A percentile compares a stretch with the other conserved stretches of the same genome.
These are phyloP conservation scores for Withania somnifera DNA, from an alignment of 305 asterid species.

Conservation along the genomic window DNA sequence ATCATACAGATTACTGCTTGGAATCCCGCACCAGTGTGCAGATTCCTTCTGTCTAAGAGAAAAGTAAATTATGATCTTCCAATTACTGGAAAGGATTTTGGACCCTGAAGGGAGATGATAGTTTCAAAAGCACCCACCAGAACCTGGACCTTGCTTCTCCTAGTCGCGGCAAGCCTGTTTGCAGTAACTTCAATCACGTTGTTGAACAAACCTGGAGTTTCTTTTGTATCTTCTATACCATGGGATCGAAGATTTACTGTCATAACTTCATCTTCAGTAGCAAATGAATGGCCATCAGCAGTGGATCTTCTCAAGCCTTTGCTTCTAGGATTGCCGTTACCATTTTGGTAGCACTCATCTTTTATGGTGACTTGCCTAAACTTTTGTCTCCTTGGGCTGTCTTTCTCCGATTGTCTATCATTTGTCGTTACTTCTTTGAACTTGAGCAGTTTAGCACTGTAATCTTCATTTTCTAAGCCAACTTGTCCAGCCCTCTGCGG, in stretches of 20 bases:
- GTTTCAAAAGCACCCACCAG: slow-evolving; percentile 52
- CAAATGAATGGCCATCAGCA: slow-evolving; percentile 1
- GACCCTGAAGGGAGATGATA: slow-evolving; percentile 28
- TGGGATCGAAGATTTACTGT: slow-evolving; percentile 15
- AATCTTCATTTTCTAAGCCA: neutral
- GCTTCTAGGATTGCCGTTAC: neutral
- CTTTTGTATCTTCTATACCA: neutral
- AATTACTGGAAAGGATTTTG: slow-evolving; percentile 1
- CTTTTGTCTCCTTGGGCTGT: slow-evolving; percentile 1
- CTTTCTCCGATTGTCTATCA: slow-evolving; percentile 4
- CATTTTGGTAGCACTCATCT: neutral
- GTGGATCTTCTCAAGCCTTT: slow-evolving; percentile 8
- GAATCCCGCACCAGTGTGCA: neutral
- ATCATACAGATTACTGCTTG: neutral
- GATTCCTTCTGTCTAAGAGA: neutral
- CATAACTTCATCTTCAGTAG: neutral
- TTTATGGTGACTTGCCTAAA: slow-evolving; percentile 4
- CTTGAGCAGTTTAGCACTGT: slow-evolving; percentile 10
- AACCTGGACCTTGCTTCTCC: slow-evolving; percentile 38
- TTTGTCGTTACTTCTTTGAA: slow-evolving; percentile 11
- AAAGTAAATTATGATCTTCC: neutral
- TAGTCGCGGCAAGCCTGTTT: slow-evolving; percentile 11
- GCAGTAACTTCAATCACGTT: slow-evolving; percentile 28
- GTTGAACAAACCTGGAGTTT: slow-evolving; percentile 13
- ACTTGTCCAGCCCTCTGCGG: neutral